Evolutionary conservation across 805 yeast species (phyloP), one percentile per base, ranked within the genome.

Genomic region (Candida tallmaniae): DNA sequence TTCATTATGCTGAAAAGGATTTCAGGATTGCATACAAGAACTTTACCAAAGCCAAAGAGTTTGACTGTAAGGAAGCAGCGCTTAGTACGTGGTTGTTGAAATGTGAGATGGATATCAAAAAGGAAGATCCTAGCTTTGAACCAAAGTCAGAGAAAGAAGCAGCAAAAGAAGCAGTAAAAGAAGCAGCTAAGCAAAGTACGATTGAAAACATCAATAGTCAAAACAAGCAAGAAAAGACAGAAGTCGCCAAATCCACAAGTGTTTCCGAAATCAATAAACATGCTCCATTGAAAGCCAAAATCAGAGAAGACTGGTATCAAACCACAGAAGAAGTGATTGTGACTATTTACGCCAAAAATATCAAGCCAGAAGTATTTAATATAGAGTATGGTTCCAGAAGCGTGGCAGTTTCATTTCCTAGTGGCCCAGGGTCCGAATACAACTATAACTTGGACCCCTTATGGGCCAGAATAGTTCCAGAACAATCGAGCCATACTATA

Each of bases 281-380:
- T 14, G 70, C 70, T 0, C 71, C 73, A 2, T 42, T 66, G 29
- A 58, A 55, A 32, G 36, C 46, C 26, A 65, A 65, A 38, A 52
- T 55, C 34, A 49, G 65, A 31, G 70, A 60, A 20, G 68, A 66
- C 38, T 67, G 73, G 62, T 90, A 79, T 59, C 96, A 93, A 55
- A 69, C 79, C 11, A 48, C 61, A 7, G 61, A 61, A 1, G 52
- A 55, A 3, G 74, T 88, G 10, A 78, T 80, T 1, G 64, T 89
- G 19, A 76, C 90, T 2, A 59, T 90, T 5, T 90, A 81, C 50
- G 76, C 85, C 31, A 79, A 82, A 41, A 73, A 73, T 26, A 72
- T 86, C 12, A 78, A 81, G 6, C 51, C 66, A 29, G 77, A 74
- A 4, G 56, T 62, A 0, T 54, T 68, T 3, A 53, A 58, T 6